A percentile compares a stretch with the other conserved stretches of the same genome.
These are phyloP conservation scores for Claviceps citrina DNA, from an alignment of 2,329 filamentous ascomycete species.

Conservation along the genomic window DNA sequence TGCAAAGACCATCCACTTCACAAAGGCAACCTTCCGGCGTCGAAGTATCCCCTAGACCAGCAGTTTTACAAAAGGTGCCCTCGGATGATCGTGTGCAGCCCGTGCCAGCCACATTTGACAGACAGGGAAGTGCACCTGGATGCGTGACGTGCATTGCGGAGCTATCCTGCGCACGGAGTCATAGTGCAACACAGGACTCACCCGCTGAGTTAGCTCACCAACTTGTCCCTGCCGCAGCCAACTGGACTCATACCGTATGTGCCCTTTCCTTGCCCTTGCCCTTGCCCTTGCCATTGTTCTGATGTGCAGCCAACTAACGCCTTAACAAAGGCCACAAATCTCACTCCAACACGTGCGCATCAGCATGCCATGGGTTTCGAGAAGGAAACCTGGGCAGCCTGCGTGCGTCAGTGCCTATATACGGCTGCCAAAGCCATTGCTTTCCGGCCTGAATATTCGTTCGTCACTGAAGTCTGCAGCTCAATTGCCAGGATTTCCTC, in stretches of 20 bases:
- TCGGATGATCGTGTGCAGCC: not conserved
- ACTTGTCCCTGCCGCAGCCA: not conserved
- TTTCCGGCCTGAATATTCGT: too few species aligned
- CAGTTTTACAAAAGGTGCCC: constrained; percentile 7
- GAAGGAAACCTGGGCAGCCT: too few species aligned
- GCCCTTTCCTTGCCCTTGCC: too few species aligned
- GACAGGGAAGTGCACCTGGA: constrained; percentile 1
- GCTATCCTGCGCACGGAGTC: not conserved
- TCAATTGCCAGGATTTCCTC: too few species aligned
- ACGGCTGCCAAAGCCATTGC: too few species aligned
- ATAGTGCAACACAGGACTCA: constrained; percentile 8
- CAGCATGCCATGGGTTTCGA: too few species aligned
- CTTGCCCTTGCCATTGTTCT: not conserved
- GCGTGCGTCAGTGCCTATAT: too few species aligned
- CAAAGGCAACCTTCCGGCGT: too few species aligned
- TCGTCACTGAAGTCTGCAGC: too few species aligned
- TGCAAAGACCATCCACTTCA: too few species aligned
- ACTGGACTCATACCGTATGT: not conserved
- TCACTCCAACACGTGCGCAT: too few species aligned
- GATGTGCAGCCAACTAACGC: not conserved
- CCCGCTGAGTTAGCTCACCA: not conserved
- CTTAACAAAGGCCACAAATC: constrained; percentile 2
- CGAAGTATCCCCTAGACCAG: too few species aligned
- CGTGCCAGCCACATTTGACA: not conserved
- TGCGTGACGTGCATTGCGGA: not conserved